A percentile compares a stretch with the other conserved stretches of the same genome.
These are phyloP conservation scores for Marasmius fiardii DNA, from an alignment of 1,284 basidiomycete genomes.

Conservation along the genomic window DNA sequence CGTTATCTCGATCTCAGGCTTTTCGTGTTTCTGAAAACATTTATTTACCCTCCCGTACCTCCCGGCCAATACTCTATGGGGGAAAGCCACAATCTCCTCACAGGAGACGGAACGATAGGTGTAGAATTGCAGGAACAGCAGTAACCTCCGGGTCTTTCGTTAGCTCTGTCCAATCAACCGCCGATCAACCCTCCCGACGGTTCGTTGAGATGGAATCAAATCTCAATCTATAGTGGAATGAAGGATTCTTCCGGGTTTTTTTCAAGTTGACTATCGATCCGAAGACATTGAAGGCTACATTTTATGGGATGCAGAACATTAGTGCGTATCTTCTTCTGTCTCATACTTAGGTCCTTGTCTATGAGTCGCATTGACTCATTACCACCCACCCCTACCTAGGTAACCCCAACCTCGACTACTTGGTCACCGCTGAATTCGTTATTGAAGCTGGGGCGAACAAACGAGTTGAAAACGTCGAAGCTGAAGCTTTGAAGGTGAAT, in stretches of 20 bases:
- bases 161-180: constrained; percentile 40
- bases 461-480: constrained; percentile 40
- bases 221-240: constrained; percentile 60
- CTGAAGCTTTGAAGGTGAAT: constrained; percentile 27
- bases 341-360: background rate
- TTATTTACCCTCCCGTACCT: too few species aligned
- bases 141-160: constrained; percentile 49
- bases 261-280: constrained; percentile 50
- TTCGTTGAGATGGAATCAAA: constrained; percentile 42
- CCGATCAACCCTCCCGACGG: constrained; percentile 35
- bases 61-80: too few species aligned
- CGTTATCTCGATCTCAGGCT: too few species aligned
- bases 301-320: constrained; percentile 57
- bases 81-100: constrained; percentile 52
- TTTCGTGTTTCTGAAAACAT: too few species aligned
- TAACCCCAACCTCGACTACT: constrained; percentile 48
- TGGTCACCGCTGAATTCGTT: constrained; percentile 42
- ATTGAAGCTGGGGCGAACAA: constrained; percentile 47
- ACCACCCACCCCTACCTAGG: constrained; percentile 20
- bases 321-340: constrained; percentile 28
- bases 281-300: constrained; percentile 47
- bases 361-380: too few species aligned
- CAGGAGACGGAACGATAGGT: constrained; percentile 53
- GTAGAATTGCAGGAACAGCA: constrained; percentile 67
- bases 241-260: constrained; percentile 62